Evolutionary conservation across 2,329 filamentous ascomycete species (phyloP).

Genomic region (Talaromyces sp.): DNA sequence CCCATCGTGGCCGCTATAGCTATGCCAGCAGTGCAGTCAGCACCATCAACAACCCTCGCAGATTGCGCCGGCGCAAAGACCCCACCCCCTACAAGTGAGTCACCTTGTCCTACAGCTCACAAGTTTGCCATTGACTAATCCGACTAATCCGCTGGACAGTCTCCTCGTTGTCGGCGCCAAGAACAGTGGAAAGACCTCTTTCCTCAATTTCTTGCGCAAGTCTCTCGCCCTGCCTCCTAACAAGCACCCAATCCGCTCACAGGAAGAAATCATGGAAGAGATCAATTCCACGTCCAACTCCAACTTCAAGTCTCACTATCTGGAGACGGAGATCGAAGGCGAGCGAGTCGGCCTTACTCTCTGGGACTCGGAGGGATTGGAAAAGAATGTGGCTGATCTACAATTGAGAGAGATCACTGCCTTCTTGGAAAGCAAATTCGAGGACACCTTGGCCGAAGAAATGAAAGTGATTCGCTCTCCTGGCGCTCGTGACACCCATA

Average conservation of each 20-base stretch:
- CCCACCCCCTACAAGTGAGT: conserved; percentile 97
- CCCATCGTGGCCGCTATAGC: conserved; percentile 90
- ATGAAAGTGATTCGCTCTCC: conserved; percentile 95
- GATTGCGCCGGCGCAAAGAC: conserved; percentile 90
- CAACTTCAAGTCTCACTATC: conserved; percentile 80
- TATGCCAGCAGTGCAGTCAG: conserved; percentile 90
- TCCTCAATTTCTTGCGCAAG: conserved; percentile 89
- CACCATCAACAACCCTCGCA: conserved; percentile 86
- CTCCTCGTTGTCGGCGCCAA: conserved; percentile 85
- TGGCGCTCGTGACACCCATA: conserved; percentile 90
- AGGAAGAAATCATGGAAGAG: conserved; percentile 54
- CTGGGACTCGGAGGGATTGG: conserved; percentile 93
- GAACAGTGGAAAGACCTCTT: conserved; percentile 89
- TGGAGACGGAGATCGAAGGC: conserved; percentile 90
- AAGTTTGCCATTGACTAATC: neutral
- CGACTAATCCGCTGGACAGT: conserved; percentile 44
- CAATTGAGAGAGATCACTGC: conserved; percentile 86
- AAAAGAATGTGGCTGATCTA: conserved; percentile 91
- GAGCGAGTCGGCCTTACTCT: conserved; percentile 89
- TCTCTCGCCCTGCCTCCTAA: conserved; percentile 77
- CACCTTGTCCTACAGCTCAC: neutral
- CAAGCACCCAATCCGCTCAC: conserved; percentile 57
- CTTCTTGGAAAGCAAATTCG: conserved; percentile 96
- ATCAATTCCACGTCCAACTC: conserved; percentile 51
- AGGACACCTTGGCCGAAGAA: conserved; percentile 95